Conservation (phyloP, 31 red algal genomes). For the Porphyra umbilicalis region DNA sequence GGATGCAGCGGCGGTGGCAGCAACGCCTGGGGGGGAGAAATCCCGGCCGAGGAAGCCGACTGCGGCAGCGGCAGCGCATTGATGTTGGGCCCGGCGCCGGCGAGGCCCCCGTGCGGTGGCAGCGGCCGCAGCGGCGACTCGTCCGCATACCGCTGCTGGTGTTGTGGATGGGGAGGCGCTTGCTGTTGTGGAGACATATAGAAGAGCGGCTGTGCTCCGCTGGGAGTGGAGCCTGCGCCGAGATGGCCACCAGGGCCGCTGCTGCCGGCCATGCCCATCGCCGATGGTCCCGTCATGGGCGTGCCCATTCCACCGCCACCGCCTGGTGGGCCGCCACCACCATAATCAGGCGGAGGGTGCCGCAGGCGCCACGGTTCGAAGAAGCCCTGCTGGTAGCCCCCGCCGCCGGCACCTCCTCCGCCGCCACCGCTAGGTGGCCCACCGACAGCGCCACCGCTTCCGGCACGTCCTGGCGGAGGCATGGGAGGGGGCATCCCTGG, state of each 20-base stretch:
- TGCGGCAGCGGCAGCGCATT: neutral
- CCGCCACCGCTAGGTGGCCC: neutral
- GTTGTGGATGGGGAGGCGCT: neutral
- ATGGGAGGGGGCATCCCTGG: neutral
- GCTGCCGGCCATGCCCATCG: neutral
- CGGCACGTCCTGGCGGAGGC: neutral
- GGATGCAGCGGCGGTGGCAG: neutral
- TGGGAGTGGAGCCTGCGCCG: neutral
- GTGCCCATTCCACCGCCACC: neutral
- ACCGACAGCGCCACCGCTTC: neutral
- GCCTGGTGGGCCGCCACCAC: neutral
- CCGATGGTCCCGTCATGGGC: neutral
- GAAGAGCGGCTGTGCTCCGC: neutral
- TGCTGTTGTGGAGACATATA: neutral
- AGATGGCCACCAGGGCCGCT: neutral
- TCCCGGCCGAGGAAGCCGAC: neutral
- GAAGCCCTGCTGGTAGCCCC: neutral
- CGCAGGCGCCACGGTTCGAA: neutral
- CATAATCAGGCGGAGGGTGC: neutral
- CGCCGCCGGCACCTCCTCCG: neutral
- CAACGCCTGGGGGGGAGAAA: neutral
- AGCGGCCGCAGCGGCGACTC: neutral
- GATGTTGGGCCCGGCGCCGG: neutral
- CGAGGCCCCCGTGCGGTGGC: neutral
- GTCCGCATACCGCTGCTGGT: neutral